Conservation (phyloP, 2,329 filamentous ascomycete genomes). For the Pseudocercospora fijiensis region DNA sequence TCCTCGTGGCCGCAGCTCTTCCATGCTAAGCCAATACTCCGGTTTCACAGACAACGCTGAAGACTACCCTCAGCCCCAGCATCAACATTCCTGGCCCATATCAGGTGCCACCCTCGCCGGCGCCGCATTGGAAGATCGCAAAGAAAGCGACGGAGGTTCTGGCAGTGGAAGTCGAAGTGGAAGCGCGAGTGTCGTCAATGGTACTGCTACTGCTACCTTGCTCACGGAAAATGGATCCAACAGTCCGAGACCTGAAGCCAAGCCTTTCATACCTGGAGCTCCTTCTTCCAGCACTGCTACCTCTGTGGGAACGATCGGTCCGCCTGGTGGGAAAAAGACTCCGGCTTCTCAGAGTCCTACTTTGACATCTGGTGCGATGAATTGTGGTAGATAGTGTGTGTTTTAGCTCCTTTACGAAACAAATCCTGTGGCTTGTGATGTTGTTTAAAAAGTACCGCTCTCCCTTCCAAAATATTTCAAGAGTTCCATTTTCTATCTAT, state of each 20-base stretch:
- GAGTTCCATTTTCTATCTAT: too few relatives aligned
- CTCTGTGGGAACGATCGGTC: conserved; percentile 30
- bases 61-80: conserved; percentile 28
- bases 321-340: conserved; percentile 21
- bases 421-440: neutral
- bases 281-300: conserved; percentile 2
- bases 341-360: conserved; percentile 26
- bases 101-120: conserved; percentile 19
- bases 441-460: neutral
- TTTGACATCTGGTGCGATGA: conserved; percentile 21
- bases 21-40: conserved; percentile 54
- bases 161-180: conserved; percentile 28
- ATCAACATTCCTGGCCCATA: conserved; percentile 30
- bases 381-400: conserved; percentile 34
- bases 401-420: neutral
- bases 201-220: neutral
- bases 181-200: conserved; percentile 25
- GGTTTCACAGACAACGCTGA: conserved; percentile 49
- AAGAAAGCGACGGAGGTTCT: conserved; percentile 32
- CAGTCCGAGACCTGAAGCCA: conserved; percentile 37
- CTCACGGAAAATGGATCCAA: conserved; percentile 31
- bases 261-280: conserved; percentile 34
- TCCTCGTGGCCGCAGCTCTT: conserved; percentile 50
- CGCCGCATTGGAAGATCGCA: conserved; percentile 26
- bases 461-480: too few relatives aligned